Percentiles rank a stretch among this genome's conserved stretches.
These are phyloP conservation scores for Hamamelis virginiana DNA, from an alignment of 164 flowering plant species.

Conservation along the genomic window DNA sequence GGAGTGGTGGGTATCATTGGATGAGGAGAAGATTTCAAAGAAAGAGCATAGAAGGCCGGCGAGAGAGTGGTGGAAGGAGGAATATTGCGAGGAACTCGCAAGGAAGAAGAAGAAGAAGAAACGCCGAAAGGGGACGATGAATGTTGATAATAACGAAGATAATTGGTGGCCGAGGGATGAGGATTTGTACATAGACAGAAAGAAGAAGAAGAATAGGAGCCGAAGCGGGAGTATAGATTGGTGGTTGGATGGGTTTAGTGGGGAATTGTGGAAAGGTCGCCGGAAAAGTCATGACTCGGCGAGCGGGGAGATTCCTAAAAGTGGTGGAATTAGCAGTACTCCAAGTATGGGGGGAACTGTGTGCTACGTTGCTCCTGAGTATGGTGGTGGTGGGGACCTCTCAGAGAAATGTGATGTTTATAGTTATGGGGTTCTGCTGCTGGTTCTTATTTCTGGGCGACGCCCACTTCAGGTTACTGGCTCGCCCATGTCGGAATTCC, in stretches of 20 bases:
- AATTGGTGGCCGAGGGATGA: conserved; percentile 77
- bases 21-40: conserved; percentile 47
- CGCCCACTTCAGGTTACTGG: conserved; percentile 87
- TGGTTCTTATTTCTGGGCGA: conserved; percentile 83
- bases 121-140: conserved; percentile 24
- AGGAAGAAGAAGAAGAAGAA: conserved; percentile 59
- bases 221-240: conserved; percentile 61
- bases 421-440: conserved; percentile 84
- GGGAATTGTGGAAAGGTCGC: conserved; percentile 54
- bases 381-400: conserved; percentile 56
- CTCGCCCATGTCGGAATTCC: conserved; percentile 89
- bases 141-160: conserved; percentile 29
- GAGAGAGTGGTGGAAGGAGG: conserved; percentile 98
- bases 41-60: conserved; percentile 57
- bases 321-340: conserved; percentile 88
- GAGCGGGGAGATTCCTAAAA: conserved; percentile 78
- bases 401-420: conserved; percentile 94
- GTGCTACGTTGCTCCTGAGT: conserved; percentile 96
- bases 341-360: conserved; percentile 99
- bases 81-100: conserved; percentile 74
- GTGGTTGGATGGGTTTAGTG: conserved; percentile 90
- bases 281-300: conserved; percentile 61
- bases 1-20: conserved; percentile 88
- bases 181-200: conserved; percentile 27
- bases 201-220: conserved; percentile 57